Percentiles rank a stretch among this genome's conserved stretches.
phyloP scores from a whole-genome alignment of 2,329 filamentous ascomycete genomes.

The Phyllosticta citrichinensis region DNA sequence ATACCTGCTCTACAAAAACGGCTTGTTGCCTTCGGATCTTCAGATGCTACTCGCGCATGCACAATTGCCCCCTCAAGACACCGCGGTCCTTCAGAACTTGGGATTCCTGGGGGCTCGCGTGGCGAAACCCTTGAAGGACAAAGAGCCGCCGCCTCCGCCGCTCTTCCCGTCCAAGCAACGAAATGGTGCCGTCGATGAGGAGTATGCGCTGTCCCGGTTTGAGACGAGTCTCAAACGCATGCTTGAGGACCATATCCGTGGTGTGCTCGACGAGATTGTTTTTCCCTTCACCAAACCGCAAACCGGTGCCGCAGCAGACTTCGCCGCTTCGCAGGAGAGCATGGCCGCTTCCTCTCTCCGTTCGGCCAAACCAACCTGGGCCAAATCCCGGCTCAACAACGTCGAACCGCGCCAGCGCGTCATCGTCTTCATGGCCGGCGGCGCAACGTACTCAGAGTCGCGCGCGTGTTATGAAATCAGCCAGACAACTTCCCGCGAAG shows the following conservation, averaged over 20 bases:
- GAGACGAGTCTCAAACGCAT: constrained; percentile 73
- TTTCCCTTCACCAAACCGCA: constrained; percentile 45
- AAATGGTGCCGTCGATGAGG: constrained; percentile 48
- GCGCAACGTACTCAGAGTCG: constrained; percentile 86
- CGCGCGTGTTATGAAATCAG: constrained; percentile 83
- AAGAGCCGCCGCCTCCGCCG: constrained; percentile 52
- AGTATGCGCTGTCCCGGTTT: constrained; percentile 79
- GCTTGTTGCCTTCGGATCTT: constrained; percentile 74
- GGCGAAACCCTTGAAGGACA: constrained; percentile 66
- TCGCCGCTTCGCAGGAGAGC: constrained; percentile 43
- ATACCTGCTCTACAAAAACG: constrained; percentile 78
- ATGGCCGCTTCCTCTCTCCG: constrained; percentile 57
- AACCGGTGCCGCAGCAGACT: constrained; percentile 49
- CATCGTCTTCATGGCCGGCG: constrained; percentile 90
- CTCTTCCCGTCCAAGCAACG: constrained; percentile 61
- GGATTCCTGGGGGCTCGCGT: constrained; percentile 71
- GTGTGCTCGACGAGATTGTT: constrained; percentile 32
- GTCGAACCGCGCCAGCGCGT: constrained; percentile 81
- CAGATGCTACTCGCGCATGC: constrained; percentile 77
- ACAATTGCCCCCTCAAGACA: constrained; percentile 63
- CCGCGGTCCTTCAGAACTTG: constrained; percentile 64
- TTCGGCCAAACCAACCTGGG: constrained; percentile 91
- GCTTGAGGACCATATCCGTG: constrained; percentile 55
- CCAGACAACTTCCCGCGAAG: constrained; percentile 60
- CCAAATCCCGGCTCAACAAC: constrained; percentile 62